Percentiles rank a stretch among this genome's conserved stretches.
These are phyloP conservation scores for Bocquillonia castaneifolia DNA, from an alignment of 441 rosid genomes.

Conservation along the genomic window DNA sequence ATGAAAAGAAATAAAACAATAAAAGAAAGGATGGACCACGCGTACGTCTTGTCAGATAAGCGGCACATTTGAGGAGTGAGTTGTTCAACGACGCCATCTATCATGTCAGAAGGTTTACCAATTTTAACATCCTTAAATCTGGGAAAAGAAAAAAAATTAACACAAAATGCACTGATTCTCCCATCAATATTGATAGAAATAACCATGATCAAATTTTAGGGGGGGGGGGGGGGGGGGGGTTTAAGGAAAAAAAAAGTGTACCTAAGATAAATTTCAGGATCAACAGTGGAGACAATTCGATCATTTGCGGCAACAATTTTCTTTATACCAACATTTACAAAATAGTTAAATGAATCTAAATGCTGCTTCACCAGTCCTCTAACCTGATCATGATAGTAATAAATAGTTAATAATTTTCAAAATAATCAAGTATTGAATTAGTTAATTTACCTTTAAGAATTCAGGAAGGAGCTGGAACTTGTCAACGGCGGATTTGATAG, in stretches of 20 bases:
- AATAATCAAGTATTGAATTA: not conserved
- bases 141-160: not conserved
- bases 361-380: conserved; percentile 96
- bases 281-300: conserved; percentile 42
- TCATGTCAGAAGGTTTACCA: conserved; percentile 52
- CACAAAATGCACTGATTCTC: not conserved
- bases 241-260: conserved; percentile 23
- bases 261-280: conserved; percentile 63
- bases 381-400: conserved; percentile 36
- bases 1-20: not conserved
- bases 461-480: conserved; percentile 81
- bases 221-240: too few species aligned
- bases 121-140: conserved; percentile 74
- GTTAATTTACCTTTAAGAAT: conserved; percentile 67
- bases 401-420: not conserved
- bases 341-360: conserved; percentile 82
- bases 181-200: too few species aligned
- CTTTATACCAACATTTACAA: conserved; percentile 67
- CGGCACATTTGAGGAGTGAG: conserved; percentile 82
- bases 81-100: conserved; percentile 29
- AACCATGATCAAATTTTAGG: too few species aligned
- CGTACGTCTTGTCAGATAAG: conserved; percentile 75
- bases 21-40: conserved; percentile 14
- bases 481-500: conserved; percentile 57
- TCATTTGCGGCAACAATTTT: conserved; percentile 81